Evolutionary conservation across 176 grass and related monocot genomes (phyloP), one percentile per base, ranked within the genome.

Genomic region (Leersia perrieri): DNA sequence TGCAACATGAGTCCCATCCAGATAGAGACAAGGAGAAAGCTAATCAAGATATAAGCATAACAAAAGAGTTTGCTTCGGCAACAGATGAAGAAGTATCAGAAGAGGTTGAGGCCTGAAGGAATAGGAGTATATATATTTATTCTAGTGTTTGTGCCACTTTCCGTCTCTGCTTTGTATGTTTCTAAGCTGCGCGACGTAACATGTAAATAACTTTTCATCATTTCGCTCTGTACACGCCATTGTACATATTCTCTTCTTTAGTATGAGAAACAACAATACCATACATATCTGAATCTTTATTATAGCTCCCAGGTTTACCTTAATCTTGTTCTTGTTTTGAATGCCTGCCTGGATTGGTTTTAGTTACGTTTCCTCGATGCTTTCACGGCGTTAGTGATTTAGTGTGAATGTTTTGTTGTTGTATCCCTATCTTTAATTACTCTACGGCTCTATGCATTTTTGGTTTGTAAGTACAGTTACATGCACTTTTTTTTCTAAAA

Each of bases 11-110:
- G 68, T 40, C 49, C 33, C 66, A 32, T 18, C 49, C 28, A 74
- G 40, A 83, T 84, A 49, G 75, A 80, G 32, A 61, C 25, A 84
- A 68, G 66, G 80, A 60, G 66, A 65, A 16, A 33, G 3, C n/a
- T 29, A 70, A 61, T 34, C 49, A 10, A n/a, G 34, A 32, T 71
- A 71, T 22, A 31, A 68, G 60, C 31, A 25, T 18, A 7, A 26
- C 78, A 4, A 72, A 70, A 69, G 71, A 87, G 23, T 69, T 38
- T 25, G 36, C 70, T 40, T 41, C 66, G 7, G 22, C 25, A 36
- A 70, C 49, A 31, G 78, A 80, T 80, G 78, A 81, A 68, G 42
- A 68, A 38, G 49, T 60, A 42, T 27, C 57, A 30, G 66, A 40
- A 11, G 47, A 81, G 66, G 49, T 70, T 28, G 78, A 81, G 34